Conservation (phyloP, 2,329 filamentous ascomycete genomes). For the Sporothrix humicola region DNA sequence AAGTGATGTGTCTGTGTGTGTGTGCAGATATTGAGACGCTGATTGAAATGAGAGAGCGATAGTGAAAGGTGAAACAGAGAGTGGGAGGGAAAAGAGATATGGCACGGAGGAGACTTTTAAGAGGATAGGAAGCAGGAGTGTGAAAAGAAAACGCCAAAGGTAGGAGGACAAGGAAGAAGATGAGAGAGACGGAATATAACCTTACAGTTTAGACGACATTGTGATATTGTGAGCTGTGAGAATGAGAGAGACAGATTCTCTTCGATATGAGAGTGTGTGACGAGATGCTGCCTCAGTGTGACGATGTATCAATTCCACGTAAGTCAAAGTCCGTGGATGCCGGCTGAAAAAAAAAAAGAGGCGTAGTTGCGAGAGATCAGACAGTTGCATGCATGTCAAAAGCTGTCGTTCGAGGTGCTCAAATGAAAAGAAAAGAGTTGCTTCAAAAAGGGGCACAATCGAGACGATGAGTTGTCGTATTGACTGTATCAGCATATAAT, state of each 20-base stretch:
- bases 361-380: background rate
- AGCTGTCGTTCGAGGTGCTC: background rate
- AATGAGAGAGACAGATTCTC: background rate
- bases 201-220: constrained; percentile 31
- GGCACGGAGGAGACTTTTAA: too few relatives aligned
- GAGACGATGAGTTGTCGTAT: background rate
- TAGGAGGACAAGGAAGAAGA: too few relatives aligned
- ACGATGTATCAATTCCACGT: too few relatives aligned
- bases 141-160: too few relatives aligned
- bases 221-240: background rate
- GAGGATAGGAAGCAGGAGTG: too few relatives aligned
- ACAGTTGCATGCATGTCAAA: background rate
- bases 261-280: background rate
- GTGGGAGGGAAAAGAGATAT: too few relatives aligned
- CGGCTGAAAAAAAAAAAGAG: background rate
- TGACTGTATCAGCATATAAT: background rate
- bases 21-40: too few relatives aligned
- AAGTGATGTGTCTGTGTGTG: too few relatives aligned
- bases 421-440: background rate
- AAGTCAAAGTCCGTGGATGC: too few relatives aligned
- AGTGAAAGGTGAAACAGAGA: too few relatives aligned
- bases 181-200: too few relatives aligned
- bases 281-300: background rate
- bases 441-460: background rate
- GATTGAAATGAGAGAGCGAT: too few relatives aligned